Percentiles rank a stretch among this genome's conserved stretches.
phyloP scores from a whole-genome alignment of 371 early-diverging fungal genomes.

The Blastocladiella emersonii region DNA sequence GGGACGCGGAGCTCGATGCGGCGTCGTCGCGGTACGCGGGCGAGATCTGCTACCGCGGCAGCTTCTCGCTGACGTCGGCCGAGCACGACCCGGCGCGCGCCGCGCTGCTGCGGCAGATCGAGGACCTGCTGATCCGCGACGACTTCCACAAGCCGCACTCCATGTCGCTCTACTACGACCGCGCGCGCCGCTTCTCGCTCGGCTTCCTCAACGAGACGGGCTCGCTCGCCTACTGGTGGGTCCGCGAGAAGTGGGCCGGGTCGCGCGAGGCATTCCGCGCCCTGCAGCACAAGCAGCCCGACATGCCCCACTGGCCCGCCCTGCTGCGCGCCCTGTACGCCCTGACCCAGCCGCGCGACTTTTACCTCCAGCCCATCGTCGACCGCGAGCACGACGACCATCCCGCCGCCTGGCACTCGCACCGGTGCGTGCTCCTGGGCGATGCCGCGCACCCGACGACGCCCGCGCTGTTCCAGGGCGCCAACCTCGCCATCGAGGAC shows the following conservation, averaged over 20 bases:
- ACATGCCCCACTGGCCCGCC: background rate
- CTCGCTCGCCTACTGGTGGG: background rate
- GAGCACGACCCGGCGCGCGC: background rate
- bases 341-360: background rate
- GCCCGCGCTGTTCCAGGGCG: background rate
- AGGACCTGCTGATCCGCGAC: background rate
- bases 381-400: background rate
- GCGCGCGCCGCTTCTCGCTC: background rate
- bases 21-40: background rate
- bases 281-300: background rate
- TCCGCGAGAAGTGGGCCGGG: background rate
- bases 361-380: background rate
- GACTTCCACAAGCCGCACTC: background rate
- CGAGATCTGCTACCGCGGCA: background rate
- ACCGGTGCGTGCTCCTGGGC: background rate
- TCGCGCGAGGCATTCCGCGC: background rate
- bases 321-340: background rate
- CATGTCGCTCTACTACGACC: background rate
- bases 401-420: background rate
- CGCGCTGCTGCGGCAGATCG: background rate
- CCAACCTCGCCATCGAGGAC: slow-evolving; percentile 1
- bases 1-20: background rate
- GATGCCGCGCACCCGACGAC: background rate
- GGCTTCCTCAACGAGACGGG: background rate
- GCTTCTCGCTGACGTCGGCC: background rate